These are phyloP conservation scores for Hemisphaericaspora xylanilytica DNA, from an alignment of 1,139 yeast species.

Conservation along the genomic window DNA sequence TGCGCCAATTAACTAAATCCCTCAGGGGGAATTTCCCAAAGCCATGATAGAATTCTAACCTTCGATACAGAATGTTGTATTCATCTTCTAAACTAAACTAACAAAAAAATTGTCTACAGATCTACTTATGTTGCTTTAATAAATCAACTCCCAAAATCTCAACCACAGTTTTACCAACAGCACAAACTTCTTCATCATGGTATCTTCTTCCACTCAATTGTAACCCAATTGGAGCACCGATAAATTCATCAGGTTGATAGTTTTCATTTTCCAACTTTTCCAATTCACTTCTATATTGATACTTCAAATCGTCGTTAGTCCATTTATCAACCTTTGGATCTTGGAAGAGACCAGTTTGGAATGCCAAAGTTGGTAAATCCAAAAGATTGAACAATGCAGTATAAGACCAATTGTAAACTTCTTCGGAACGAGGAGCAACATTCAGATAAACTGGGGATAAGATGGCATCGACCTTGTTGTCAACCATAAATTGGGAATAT, in stretches of 20 bases:
- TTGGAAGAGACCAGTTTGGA: slow-evolving; percentile 62
- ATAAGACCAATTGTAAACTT: slow-evolving; percentile 73
- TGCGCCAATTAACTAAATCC: no score
- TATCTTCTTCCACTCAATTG: slow-evolving; percentile 41
- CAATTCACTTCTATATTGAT: slow-evolving; percentile 38
- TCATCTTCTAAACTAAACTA: neutral
- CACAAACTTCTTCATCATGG: slow-evolving; percentile 41
- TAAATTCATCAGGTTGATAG: slow-evolving; percentile 33
- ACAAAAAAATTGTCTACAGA: neutral
- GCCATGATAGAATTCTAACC: no score
- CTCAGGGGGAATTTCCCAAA: no score
- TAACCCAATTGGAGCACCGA: slow-evolving; percentile 44
- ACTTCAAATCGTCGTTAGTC: slow-evolving; percentile 30
- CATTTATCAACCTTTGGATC: slow-evolving; percentile 48
- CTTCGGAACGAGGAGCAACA: slow-evolving; percentile 67
- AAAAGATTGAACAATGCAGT: slow-evolving; percentile 65
- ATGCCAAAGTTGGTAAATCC: slow-evolving; percentile 59
- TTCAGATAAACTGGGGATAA: slow-evolving; percentile 68
- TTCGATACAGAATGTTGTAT: neutral
- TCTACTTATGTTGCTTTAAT: slow-evolving; percentile 11
- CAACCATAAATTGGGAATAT: slow-evolving; percentile 49
- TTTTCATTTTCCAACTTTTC: slow-evolving; percentile 42
- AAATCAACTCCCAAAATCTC: slow-evolving; percentile 26
- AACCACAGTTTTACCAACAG: slow-evolving; percentile 37
- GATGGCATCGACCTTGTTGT: slow-evolving; percentile 62